Evolutionary conservation across 192 early-diverging fungal species (phyloP).

Genomic region (Podila epicladia): DNA sequence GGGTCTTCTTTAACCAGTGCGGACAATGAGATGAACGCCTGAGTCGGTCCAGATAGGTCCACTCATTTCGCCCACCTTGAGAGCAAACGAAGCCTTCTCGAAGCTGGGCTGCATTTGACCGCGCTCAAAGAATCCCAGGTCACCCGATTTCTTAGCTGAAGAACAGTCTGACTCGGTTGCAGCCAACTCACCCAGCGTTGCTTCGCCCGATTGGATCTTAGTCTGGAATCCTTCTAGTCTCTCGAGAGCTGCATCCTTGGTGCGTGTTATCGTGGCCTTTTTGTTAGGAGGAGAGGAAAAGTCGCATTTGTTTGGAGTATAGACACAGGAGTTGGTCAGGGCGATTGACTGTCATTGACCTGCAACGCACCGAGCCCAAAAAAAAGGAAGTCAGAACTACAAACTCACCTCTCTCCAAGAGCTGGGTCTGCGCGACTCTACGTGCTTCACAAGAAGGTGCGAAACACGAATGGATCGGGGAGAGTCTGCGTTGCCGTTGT

Average conservation of each 20-base stretch:
- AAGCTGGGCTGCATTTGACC: conserved; percentile 95
- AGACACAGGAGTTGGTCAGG: conserved; percentile 4
- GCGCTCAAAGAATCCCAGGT: conserved; percentile 86
- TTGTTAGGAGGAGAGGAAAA: not conserved
- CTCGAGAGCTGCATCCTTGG: conserved; percentile 89
- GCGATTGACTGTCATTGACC: not conserved
- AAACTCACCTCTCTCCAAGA: conserved; percentile 87
- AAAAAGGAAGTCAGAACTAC: not conserved
- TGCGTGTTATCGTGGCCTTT: conserved; percentile 83
- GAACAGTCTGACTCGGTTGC: conserved; percentile 87
- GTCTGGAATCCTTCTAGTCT: conserved; percentile 72
- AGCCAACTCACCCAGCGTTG: conserved; percentile 78
- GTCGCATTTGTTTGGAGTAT: not conserved
- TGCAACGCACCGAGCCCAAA: not conserved
- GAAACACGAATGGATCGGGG: conserved; percentile 74
- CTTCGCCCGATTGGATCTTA: conserved; percentile 70
- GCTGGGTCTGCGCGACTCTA: conserved; percentile 82
- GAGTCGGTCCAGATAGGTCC: conserved; percentile 87
- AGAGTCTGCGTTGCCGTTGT: not conserved
- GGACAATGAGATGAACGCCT: conserved; percentile 92
- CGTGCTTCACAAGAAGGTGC: conserved; percentile 94
- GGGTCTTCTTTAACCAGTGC: conserved; percentile 72
- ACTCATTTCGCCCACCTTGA: conserved; percentile 87
- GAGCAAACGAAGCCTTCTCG: conserved; percentile 87
- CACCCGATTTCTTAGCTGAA: conserved; percentile 89